Conservation (phyloP, 2,329 filamentous ascomycete genomes). For the Diaporthe ampelina region DNA sequence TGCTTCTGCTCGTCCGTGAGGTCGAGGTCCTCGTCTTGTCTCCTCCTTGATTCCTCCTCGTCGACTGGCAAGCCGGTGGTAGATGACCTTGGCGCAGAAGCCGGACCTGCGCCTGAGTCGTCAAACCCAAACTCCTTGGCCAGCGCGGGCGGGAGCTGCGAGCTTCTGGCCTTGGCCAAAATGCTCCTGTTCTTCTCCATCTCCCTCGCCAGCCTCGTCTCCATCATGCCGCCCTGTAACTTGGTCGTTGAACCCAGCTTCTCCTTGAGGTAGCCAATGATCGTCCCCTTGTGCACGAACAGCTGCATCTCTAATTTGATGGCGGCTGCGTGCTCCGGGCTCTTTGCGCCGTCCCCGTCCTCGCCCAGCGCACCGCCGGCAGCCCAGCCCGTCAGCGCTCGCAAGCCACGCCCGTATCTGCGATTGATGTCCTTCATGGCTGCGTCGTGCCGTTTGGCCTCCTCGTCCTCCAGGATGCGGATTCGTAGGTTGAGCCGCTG, state of each 20-base stretch:
- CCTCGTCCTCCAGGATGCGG: constrained; percentile 82
- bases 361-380: constrained; percentile 70
- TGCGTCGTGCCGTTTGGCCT: constrained; percentile 84
- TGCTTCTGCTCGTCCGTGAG: constrained; percentile 89
- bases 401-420: constrained; percentile 76
- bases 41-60: constrained; percentile 45
- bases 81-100: constrained; percentile 24
- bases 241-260: constrained; percentile 81
- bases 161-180: constrained; percentile 75
- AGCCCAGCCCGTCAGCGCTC: constrained; percentile 74
- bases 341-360: constrained; percentile 55
- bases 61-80: constrained; percentile 33
- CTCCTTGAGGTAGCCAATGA: constrained; percentile 85
- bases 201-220: constrained; percentile 85
- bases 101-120: neutral
- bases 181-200: constrained; percentile 91
- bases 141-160: constrained; percentile 45
- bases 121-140: constrained; percentile 42
- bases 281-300: constrained; percentile 81
- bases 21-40: constrained; percentile 58
- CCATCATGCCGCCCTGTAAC: constrained; percentile 92
- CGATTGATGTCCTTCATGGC: constrained; percentile 78
- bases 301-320: constrained; percentile 78
- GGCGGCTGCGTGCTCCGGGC: constrained; percentile 77
- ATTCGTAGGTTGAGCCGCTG: constrained; percentile 89